Percentiles rank a stretch among this genome's conserved stretches.
These are phyloP conservation scores for Pythium catenulatum DNA, from an alignment of 352 stramenopile genomes.

Conservation along the genomic window DNA sequence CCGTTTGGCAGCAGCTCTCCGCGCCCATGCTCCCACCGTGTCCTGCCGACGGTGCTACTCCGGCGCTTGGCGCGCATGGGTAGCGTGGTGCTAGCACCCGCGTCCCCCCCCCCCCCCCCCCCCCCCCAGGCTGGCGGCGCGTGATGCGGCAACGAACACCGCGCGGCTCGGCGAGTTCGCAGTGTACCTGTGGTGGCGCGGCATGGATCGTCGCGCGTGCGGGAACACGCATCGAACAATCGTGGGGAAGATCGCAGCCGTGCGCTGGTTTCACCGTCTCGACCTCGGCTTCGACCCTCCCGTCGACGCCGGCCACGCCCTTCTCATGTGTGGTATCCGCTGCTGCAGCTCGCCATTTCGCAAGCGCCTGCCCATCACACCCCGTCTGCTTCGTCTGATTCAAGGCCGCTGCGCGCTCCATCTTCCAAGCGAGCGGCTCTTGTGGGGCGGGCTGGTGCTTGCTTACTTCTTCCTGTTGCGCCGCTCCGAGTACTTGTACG, in stretches of 20 bases:
- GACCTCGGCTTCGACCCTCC: slow-evolving; percentile 24
- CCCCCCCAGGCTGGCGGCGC: no score
- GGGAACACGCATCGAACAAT: slow-evolving; percentile 51
- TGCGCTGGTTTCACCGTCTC: slow-evolving; percentile 48
- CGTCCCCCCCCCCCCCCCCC: neutral
- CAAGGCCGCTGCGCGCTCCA: neutral
- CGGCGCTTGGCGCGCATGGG: no score
- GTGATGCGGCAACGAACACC: neutral
- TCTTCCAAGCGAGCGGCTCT: slow-evolving; percentile 26
- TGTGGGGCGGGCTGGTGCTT: slow-evolving; percentile 56
- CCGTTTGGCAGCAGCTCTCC: no score
- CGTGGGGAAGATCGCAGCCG: slow-evolving; percentile 43
- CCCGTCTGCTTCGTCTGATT: slow-evolving; percentile 46
- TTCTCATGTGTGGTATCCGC: slow-evolving; percentile 53
- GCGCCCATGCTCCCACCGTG: no score
- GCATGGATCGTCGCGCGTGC: slow-evolving; percentile 7
- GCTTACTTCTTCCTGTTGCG: slow-evolving; percentile 60
- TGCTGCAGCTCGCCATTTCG: slow-evolving; percentile 29
- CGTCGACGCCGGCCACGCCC: neutral
- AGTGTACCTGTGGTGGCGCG: slow-evolving; percentile 48
- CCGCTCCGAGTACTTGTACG: slow-evolving; percentile 40
- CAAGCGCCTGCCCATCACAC: slow-evolving; percentile 59
- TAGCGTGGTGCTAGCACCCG: no score
- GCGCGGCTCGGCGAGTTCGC: slow-evolving; percentile 15
- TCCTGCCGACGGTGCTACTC: no score